Conservation (phyloP, 208 protist genomes). For the Phytomonas serpens region DNA sequence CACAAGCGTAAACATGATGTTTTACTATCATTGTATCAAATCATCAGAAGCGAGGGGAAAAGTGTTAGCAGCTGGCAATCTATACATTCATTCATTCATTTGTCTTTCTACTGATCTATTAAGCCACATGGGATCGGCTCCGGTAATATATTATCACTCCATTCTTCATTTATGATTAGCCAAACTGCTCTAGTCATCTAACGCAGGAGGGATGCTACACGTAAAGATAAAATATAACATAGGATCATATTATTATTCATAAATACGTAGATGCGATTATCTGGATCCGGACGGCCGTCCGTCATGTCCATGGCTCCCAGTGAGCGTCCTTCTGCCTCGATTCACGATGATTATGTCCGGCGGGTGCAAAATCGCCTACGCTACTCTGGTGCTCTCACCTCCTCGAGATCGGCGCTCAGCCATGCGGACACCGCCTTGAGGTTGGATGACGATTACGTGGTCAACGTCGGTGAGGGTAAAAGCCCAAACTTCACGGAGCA, state of each 20-base stretch:
- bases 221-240: not conserved
- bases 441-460: constrained; percentile 23
- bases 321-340: not conserved
- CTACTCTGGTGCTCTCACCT: constrained; percentile 26
- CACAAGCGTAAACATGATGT: not conserved
- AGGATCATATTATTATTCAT: not conserved
- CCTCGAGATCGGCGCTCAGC: not conserved
- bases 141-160: not conserved
- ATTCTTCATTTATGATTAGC: not conserved
- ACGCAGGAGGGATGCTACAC: not conserved
- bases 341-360: not conserved
- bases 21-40: not conserved
- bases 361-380: constrained; percentile 31
- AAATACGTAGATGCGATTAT: constrained; percentile 8
- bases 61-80: not conserved
- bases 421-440: not conserved
- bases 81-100: not conserved
- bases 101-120: not conserved
- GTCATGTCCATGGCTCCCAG: not conserved
- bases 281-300: not conserved
- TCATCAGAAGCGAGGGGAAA: not conserved
- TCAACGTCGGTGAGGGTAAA: constrained; percentile 58
- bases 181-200: not conserved
- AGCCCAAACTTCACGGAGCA: constrained; percentile 50
- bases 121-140: not conserved